phyloP scores from a whole-genome alignment of 148 eudicot species.

The Dianthus caryophyllus region DNA sequence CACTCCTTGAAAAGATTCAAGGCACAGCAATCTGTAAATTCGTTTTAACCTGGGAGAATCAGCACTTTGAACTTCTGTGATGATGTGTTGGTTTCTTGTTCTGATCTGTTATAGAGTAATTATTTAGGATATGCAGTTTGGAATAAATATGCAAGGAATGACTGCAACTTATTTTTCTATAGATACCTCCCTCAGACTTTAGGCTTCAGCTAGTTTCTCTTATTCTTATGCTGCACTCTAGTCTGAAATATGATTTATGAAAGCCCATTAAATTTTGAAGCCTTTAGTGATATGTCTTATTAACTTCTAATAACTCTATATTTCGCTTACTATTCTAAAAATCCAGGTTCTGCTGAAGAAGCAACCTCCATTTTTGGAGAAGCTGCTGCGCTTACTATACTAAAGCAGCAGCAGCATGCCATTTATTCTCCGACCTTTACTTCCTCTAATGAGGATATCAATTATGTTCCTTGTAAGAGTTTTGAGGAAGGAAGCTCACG shows the following conservation, averaged over 20 bases:
- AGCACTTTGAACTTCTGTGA: background rate
- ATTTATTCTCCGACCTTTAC: slow-evolving; percentile 37
- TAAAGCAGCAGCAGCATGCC: slow-evolving; percentile 52
- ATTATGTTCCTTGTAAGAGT: slow-evolving; percentile 37
- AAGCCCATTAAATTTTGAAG: background rate
- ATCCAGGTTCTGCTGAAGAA: slow-evolving; percentile 87
- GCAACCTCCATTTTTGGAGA: slow-evolving; percentile 75
- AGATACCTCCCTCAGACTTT: too few relatives aligned
- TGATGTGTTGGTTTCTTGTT: background rate
- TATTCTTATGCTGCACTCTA: background rate
- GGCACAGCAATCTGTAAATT: background rate
- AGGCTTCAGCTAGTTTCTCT: background rate
- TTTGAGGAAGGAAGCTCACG: slow-evolving; percentile 68
- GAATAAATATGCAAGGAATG: background rate
- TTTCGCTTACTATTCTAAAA: slow-evolving; percentile 12
- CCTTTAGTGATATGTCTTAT: background rate
- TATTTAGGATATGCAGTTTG: background rate
- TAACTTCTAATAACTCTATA: background rate
- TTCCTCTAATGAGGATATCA: slow-evolving; percentile 46
- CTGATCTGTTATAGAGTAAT: background rate
- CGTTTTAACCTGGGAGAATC: background rate
- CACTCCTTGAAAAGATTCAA: background rate
- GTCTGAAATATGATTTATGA: background rate
- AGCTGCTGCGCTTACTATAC: slow-evolving; percentile 64
- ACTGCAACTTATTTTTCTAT: background rate